These are phyloP conservation scores for Phylloporus rhodoxanthus DNA, from an alignment of 768 basidiomycete species.

Conservation along the genomic window DNA sequence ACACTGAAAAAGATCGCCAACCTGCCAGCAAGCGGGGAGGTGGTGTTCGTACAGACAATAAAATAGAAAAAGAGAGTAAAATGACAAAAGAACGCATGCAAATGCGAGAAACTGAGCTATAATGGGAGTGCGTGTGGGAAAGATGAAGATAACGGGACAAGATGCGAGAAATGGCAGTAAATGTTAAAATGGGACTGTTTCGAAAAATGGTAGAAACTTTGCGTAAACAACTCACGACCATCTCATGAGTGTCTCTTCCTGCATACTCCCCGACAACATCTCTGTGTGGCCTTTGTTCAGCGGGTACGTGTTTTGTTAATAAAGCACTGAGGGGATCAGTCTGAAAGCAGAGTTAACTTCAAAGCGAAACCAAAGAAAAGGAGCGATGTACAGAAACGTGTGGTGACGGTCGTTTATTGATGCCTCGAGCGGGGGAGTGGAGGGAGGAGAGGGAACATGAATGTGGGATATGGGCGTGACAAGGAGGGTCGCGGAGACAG, in stretches of 20 bases:
- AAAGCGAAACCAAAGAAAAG: not conserved
- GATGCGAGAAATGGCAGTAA: conserved; percentile 8
- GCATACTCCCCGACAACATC: conserved; percentile 74
- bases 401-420: conserved; percentile 2
- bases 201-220: conserved; percentile 10
- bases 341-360: conserved; percentile 34
- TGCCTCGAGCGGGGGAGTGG: conserved; percentile 7
- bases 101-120: conserved; percentile 19
- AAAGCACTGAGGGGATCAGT: conserved; percentile 79
- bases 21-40: conserved; percentile 1
- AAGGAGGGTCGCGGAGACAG: not conserved
- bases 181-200: conserved; percentile 1
- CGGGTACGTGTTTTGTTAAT: conserved; percentile 78
- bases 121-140: conserved; percentile 12
- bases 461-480: conserved; percentile 1
- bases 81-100: conserved; percentile 16
- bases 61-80: conserved; percentile 13
- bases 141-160: conserved; percentile 3
- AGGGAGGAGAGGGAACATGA: conserved; percentile 1
- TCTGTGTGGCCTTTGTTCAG: conserved; percentile 67
- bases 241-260: conserved; percentile 63
- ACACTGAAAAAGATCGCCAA: conserved; percentile 13
- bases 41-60: conserved; percentile 23
- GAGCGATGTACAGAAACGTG: conserved; percentile 2
- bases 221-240: conserved; percentile 58